Evolutionary conservation across 306 rosid genomes (phyloP).

Genomic region (Mimosa pudica): DNA sequence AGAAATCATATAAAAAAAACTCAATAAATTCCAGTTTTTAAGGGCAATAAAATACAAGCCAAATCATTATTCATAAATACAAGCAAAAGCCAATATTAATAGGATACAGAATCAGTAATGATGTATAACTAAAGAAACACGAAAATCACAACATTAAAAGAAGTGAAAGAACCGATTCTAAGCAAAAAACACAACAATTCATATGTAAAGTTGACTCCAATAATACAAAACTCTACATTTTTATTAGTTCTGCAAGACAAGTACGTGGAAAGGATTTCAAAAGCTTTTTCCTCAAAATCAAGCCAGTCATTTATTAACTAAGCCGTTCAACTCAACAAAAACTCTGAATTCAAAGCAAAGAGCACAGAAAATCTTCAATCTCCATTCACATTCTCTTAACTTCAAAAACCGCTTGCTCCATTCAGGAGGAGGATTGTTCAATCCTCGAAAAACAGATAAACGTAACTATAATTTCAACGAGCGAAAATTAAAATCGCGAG

Average conservation of each 20-base stretch:
- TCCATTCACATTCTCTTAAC: slow-evolving; percentile 5
- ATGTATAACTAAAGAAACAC: slow-evolving; percentile 10
- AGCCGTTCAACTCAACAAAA: neutral
- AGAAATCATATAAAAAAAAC: neutral
- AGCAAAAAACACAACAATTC: neutral
- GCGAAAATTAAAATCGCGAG: neutral
- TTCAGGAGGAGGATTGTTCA: neutral
- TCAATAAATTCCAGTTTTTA: neutral
- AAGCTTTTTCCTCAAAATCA: neutral
- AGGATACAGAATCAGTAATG: neutral
- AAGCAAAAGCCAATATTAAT: neutral
- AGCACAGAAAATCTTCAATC: neutral
- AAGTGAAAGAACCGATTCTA: neutral
- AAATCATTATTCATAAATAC: neutral
- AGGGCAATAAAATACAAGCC: neutral
- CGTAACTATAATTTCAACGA: neutral
- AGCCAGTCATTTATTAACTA: slow-evolving; percentile 19
- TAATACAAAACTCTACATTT: neutral
- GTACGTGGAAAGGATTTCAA: neutral
- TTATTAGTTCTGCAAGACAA: neutral
- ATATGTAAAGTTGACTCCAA: neutral
- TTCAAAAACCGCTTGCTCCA: neutral
- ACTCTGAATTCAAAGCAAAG: neutral
- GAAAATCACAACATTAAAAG: neutral
- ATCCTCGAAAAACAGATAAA: slow-evolving; percentile 12